Evolutionary conservation across 1,139 yeast genomes (phyloP), one percentile per base, ranked within the genome.

Genomic region (Kurtzmaniella quercitrusa): DNA sequence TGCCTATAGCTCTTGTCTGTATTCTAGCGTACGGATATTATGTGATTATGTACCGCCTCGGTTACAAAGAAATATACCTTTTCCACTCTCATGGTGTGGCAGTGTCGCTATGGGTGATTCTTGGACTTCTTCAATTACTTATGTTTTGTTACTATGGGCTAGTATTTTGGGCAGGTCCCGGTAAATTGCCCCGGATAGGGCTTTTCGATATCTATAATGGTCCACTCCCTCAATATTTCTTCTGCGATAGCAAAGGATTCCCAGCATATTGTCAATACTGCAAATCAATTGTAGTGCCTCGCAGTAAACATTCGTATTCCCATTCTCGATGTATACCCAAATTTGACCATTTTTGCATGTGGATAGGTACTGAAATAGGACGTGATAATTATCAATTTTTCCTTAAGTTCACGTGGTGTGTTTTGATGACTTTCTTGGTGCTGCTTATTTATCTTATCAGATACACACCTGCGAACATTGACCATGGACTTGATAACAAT

Each of bases 261-360:
- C 91, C 91, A 0, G 63, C 62, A 33, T 84, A 81, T 76, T 82
- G 88, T 50, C 60, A 78, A 1, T 55, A 57, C 7, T 79, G 87
- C 45, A 63, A 71, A 36, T 71, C 82, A 5, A 61, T 83, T 17
- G 81, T 80, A 51, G 57, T 74, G 1, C 68, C 75, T 9, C 61
- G 91, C 42, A 53, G 80, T 2, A 82, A 75, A 47, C 88, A 80
- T 53, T 80, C 84, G 47, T 67, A 69, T 17, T 65, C 69, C 38
- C 41, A 59, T 43, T 65, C 65, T 0, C 53, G 56, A 33, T 80
- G 84, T 50, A 74, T 82, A 0, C 74, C 80, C 1, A 66, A 74
- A 45, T 78, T 79, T 55, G 93, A 84, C 55, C 93, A 84, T 55
- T 79, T 68, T 51, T 84, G 93, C 55, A 50, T 76, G 2, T 82